These are phyloP conservation scores for Vitis hybrid DNA, from an alignment of 177 flowering plant species.

Conservation along the genomic window DNA sequence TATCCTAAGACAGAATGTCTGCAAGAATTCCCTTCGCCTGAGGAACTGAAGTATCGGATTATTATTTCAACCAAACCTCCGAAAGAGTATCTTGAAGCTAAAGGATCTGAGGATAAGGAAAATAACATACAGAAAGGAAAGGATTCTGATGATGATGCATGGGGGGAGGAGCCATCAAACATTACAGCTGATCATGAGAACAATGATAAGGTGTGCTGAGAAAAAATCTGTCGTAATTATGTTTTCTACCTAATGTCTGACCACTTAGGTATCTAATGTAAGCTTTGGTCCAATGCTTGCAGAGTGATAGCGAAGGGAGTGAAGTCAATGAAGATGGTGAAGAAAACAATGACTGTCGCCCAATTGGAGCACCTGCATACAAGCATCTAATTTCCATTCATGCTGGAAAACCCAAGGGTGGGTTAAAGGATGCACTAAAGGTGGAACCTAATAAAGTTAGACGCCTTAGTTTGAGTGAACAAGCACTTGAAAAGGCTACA, in stretches of 20 bases:
- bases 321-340: slow-evolving; percentile 19
- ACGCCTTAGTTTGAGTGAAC: slow-evolving; percentile 64
- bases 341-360: slow-evolving; percentile 9
- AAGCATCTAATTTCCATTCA: slow-evolving; percentile 53
- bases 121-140: slow-evolving; percentile 18
- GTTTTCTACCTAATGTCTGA: neutral
- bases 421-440: slow-evolving; percentile 42
- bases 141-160: slow-evolving; percentile 39
- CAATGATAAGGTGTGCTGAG: slow-evolving; percentile 23
- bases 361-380: slow-evolving; percentile 26
- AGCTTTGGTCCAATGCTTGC: slow-evolving; percentile 9
- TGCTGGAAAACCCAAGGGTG: slow-evolving; percentile 57
- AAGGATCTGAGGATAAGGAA: slow-evolving; percentile 18
- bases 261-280: neutral
- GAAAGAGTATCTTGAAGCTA: slow-evolving; percentile 42
- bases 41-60: slow-evolving; percentile 44
- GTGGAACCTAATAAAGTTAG: slow-evolving; percentile 39
- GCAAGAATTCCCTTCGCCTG: slow-evolving; percentile 53
- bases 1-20: slow-evolving; percentile 34
- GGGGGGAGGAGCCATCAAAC: slow-evolving; percentile 33
- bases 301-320: slow-evolving; percentile 29
- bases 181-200: slow-evolving; percentile 19
- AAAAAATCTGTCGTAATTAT: neutral
- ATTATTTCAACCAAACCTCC: slow-evolving; percentile 67
- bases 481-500: slow-evolving; percentile 43